Conservation (phyloP, 345 rosid genomes). For the Populus deltoides region DNA sequence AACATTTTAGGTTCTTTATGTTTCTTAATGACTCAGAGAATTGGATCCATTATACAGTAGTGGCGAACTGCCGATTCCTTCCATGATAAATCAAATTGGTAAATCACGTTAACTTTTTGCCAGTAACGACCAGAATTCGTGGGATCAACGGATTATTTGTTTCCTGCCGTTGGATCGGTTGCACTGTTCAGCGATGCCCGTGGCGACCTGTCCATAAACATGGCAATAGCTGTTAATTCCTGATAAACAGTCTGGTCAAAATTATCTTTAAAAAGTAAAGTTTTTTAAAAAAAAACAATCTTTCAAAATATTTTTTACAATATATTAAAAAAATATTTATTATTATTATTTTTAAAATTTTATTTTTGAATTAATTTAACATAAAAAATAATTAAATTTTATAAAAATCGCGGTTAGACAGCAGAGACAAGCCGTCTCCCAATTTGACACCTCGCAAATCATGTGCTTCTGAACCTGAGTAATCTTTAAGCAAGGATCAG, state of each 20-base stretch:
- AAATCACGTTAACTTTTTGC: background rate
- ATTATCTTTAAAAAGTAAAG: background rate
- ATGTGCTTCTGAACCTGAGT: constrained; percentile 7
- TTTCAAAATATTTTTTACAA: too few relatives aligned
- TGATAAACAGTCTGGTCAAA: background rate
- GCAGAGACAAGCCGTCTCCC: too few relatives aligned
- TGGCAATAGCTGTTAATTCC: background rate
- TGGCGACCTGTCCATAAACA: background rate
- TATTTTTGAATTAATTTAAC: too few relatives aligned
- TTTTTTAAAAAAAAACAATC: too few relatives aligned
- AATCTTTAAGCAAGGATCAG: constrained; percentile 4
- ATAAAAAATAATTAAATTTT: too few relatives aligned
- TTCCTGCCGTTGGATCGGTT: background rate
- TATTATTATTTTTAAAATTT: too few relatives aligned
- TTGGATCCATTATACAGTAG: background rate
- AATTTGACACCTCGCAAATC: constrained; percentile 7
- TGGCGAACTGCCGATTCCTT: background rate
- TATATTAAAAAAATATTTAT: too few relatives aligned
- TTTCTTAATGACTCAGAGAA: background rate
- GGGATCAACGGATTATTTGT: background rate
- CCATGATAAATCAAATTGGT: background rate
- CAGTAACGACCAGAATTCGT: background rate
- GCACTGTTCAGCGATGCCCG: constrained; percentile 7
- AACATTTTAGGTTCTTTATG: background rate
- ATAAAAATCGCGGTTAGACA: too few relatives aligned